Conservation (phyloP, 192 early-diverging fungal genomes). For the Phlyctochytrium planicorne region DNA sequence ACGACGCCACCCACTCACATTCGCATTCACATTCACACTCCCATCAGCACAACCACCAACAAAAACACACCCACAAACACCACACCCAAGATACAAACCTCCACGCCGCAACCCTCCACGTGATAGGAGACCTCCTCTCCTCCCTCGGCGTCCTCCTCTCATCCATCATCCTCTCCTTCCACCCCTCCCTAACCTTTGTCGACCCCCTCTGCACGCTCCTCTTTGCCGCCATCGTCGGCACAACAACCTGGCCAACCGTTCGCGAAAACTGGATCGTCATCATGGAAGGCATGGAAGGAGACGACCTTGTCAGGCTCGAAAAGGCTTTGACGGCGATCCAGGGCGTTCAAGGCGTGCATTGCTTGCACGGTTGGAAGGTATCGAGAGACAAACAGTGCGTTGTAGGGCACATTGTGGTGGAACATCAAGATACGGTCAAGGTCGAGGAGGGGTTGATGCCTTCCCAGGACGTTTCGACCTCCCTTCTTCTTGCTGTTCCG, state of each 20-base stretch:
- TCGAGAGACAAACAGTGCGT: too few relatives aligned
- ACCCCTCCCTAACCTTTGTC: conserved; percentile 58
- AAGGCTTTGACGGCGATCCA: not conserved
- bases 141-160: conserved; percentile 82
- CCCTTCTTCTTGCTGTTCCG: too few relatives aligned
- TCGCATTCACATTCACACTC: conserved; percentile 13
- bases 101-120: conserved; percentile 73
- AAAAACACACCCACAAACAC: not conserved
- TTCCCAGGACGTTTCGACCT: not conserved
- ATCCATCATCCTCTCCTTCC: conserved; percentile 61
- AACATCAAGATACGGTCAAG: conserved; percentile 4
- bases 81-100: conserved; percentile 42
- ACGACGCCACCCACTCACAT: conserved; percentile 19
- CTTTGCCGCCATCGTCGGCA: conserved; percentile 74
- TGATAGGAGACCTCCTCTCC: conserved; percentile 76
- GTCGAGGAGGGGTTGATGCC: conserved; percentile 7
- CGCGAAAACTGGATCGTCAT: conserved; percentile 63
- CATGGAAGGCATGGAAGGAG: conserved; percentile 62
- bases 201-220: conserved; percentile 83
- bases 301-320: not conserved
- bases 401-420: not conserved
- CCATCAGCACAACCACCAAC: not conserved
- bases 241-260: conserved; percentile 67
- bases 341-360: not conserved
- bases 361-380: not conserved